Conservation (phyloP, 164 flowering plant species). For the Tetrastigma voinierianum region DNA sequence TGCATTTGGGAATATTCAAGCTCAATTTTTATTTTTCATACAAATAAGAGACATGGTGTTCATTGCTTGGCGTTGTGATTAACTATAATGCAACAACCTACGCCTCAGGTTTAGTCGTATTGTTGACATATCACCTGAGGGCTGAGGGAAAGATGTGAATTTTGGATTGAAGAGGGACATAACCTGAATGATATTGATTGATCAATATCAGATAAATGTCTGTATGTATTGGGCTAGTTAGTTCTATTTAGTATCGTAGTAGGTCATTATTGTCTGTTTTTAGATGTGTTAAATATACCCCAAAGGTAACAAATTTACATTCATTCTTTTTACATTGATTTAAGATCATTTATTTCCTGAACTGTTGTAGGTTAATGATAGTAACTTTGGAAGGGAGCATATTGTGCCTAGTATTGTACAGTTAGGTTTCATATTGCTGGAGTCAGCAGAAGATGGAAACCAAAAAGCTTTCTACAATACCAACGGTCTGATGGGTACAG, state of each 20-base stretch:
- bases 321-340: not conserved
- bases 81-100: too few relatives aligned
- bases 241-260: too few relatives aligned
- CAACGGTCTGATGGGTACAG: constrained; percentile 58
- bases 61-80: not conserved
- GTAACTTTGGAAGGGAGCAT: constrained; percentile 85
- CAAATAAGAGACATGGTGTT: not conserved
- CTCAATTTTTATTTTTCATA: not conserved
- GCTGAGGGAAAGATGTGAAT: too few relatives aligned
- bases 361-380: constrained; percentile 63
- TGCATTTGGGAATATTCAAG: not conserved
- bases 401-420: constrained; percentile 72
- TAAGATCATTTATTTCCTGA: not conserved
- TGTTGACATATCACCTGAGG: too few relatives aligned
- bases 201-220: too few relatives aligned
- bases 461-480: constrained; percentile 25
- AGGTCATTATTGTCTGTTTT: too few relatives aligned
- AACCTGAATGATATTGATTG: too few relatives aligned
- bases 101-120: too few relatives aligned
- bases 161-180: too few relatives aligned
- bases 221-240: too few relatives aligned
- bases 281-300: not conserved
- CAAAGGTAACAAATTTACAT: not conserved
- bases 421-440: constrained; percentile 63
- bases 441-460: constrained; percentile 49